A percentile compares a stretch with the other conserved stretches of the same genome.
phyloP scores from a whole-genome alignment of 2,329 filamentous ascomycete genomes.

The Clonostachys chloroleuca region DNA sequence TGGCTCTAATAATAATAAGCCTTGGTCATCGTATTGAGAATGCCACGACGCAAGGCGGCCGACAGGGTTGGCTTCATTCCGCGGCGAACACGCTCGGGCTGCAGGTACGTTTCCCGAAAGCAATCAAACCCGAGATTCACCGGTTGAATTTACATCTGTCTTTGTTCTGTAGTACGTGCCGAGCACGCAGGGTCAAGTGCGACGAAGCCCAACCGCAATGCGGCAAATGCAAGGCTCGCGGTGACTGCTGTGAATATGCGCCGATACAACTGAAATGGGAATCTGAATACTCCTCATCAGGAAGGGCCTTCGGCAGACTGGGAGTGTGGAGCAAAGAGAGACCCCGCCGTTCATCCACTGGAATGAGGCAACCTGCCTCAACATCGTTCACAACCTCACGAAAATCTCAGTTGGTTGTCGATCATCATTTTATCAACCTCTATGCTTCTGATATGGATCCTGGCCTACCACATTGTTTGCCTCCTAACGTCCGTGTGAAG shows the following conservation, averaged over 20 bases:
- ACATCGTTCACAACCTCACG: not conserved
- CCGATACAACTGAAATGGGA: slow-evolving; percentile 3
- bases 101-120: slow-evolving; percentile 1
- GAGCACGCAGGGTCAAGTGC: slow-evolving; percentile 6
- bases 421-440: not conserved
- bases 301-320: slow-evolving; percentile 3
- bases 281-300: slow-evolving; percentile 2
- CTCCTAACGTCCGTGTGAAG: no score
- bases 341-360: not conserved
- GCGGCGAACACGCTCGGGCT: slow-evolving; percentile 3
- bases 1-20: not conserved
- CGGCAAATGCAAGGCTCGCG: slow-evolving; percentile 1
- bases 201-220: slow-evolving; percentile 4
- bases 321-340: slow-evolving; percentile 3
- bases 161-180: slow-evolving; percentile 4
- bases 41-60: slow-evolving; percentile 4
- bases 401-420: not conserved
- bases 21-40: not conserved
- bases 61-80: not conserved
- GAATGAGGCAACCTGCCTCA: not conserved
- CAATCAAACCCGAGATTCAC: no score
- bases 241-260: slow-evolving; percentile 2
- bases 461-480: no score
- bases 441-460: not conserved
- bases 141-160: not conserved